A percentile compares a stretch with the other conserved stretches of the same genome.
Evolutionary conservation across 306 rosid species (phyloP).

Genomic region (Nissolia schottii): DNA sequence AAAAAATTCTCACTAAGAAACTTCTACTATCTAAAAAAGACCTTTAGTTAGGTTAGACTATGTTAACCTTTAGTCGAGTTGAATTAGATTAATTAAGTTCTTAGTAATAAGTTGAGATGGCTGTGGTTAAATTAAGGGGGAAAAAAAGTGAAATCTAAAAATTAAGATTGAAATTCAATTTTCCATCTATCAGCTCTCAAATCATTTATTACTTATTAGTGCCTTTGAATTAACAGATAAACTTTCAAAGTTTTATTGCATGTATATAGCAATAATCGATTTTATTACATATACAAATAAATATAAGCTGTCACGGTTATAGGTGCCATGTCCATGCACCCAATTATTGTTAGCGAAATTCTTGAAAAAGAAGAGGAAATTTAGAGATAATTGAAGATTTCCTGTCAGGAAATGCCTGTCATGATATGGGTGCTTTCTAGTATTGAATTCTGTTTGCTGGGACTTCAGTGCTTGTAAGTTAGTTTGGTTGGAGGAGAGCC

Average conservation of each 20-base stretch:
- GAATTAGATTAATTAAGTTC: too few relatives aligned
- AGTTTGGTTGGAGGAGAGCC: slow-evolving; percentile 19
- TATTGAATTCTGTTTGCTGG: slow-evolving; percentile 1
- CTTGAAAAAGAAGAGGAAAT: neutral
- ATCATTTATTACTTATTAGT: neutral
- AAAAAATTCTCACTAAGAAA: too few relatives aligned
- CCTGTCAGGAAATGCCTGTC: neutral
- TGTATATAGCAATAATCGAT: neutral
- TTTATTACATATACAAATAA: neutral
- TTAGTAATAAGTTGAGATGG: too few relatives aligned
- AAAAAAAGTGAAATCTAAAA: too few relatives aligned
- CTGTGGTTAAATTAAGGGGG: too few relatives aligned
- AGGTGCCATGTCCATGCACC: neutral
- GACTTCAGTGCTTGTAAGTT: slow-evolving; percentile 10
- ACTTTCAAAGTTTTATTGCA: neutral
- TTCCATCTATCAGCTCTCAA: neutral
- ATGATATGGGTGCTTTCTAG: neutral
- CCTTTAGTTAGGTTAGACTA: too few relatives aligned
- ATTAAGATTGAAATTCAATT: neutral
- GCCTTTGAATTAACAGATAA: neutral
- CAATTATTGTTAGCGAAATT: slow-evolving; percentile 12
- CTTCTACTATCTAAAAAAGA: too few relatives aligned
- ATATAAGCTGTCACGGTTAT: neutral
- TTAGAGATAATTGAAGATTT: neutral
- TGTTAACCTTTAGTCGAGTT: too few relatives aligned